Evolutionary conservation across 208 protist species (phyloP), one percentile per base, ranked within the genome.

Genomic region (Trypanosoma lewisi): DNA sequence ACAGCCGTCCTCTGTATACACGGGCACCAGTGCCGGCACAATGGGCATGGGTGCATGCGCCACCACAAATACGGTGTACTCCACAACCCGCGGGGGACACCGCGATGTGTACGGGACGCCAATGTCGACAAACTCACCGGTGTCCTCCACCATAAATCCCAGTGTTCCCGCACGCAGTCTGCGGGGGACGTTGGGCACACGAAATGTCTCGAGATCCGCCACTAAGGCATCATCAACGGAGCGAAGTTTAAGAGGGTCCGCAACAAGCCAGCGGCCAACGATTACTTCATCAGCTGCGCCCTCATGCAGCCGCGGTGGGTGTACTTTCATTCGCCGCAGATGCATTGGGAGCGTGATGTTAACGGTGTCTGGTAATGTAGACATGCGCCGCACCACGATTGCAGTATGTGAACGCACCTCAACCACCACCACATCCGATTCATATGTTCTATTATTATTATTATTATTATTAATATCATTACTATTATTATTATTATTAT

Each of bases 1-100:
- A 54, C 86, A 93, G 28, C 42, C 59, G 5, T 92, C 85, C 61
- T 96, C 89, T 28, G 83, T 92, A 72, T 93, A 93, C 2, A 96
- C 53, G 7, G 67, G 59, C 39, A 82, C 77, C 44, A 74, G 68
- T 11, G 70, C 76, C 14, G 86, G 89, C 1, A 74, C 61, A 34
- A 91, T 68, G 21, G 86, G 80, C 6, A 72, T 51, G 4, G 79
- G 78, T 2, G 72, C 65, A 16, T 87, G 31, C 19, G 89, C 80
- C 2, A 86, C 70, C 2, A 96, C 86, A 12, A 49, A 42, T 4
- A 93, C 63, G 3, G 63, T 60, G 27, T 83, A 63, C 74, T 89
- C 78, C 6, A 93, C 76, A 27, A 75, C 44, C 19, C 76, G 70
- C 58, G 87, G 83, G 0, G 84, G 84, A 68, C 86, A 93, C 27